Base-by-base conservation (phyloP, 495 filamentous ascomycete genomes). In the Hyaloscypha bicolor region DNA sequence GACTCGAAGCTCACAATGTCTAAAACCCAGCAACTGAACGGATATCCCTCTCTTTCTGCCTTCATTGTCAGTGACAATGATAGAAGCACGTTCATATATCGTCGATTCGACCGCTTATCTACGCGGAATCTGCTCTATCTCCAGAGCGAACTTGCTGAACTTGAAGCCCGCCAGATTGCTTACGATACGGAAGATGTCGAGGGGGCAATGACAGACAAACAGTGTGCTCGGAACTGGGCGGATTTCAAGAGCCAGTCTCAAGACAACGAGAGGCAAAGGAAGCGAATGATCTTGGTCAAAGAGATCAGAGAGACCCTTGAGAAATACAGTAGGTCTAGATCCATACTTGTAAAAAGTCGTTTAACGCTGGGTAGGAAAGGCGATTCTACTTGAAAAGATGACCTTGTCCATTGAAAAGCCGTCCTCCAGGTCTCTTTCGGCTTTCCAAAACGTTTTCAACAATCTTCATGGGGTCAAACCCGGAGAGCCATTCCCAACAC, bases 31-130 rank as follows among this genome's bases (percentile, higher is more conserved):
- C n/a, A n/a, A n/a, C n/a, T 37, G 33, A 37, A 53, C 51, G 64
- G 64, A 12, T 66, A 30, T 32, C 39, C 64, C 12, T 21, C 25
- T 9, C 33, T 68, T 19, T 2, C 66, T 4, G 48, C 60, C 3
- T 64, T 64, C 22, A 68, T 68, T n/a, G 66, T 51, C 35, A 63
- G 12, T n/a, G 66, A 68, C 33, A 16, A 37, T 21, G 66, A 68
- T 39, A 21, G 57, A 25, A 29, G 6, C 9, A 63, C 65, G 9
- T 29, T 30, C 3, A 63, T 67, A 30, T 67, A 29, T 33, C 29
- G 59, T 16, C 4, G 58, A 3, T 67, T 55, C 60, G 4, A 63
- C 16, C 19, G 59, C 22, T 32, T 63, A 9, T 56, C 58, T 9
- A 48, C 65, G 2, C 11, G 58, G 16, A 67, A 67, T 33, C 48